These are phyloP conservation scores for Aspergillus homomorphus DNA, from an alignment of 495 filamentous ascomycete species.

Conservation along the genomic window DNA sequence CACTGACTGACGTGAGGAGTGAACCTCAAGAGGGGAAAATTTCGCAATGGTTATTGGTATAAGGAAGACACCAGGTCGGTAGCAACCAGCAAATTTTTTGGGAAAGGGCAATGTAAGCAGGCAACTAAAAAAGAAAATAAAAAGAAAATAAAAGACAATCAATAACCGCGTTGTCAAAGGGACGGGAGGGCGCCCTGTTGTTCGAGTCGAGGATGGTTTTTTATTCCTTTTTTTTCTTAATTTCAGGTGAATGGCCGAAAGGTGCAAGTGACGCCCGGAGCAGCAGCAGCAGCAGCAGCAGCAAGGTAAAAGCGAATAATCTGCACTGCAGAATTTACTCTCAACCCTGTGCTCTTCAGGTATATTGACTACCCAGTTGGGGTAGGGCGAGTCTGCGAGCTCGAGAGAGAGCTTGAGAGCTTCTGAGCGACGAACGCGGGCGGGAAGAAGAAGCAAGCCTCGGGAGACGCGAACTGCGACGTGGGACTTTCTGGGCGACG, in stretches of 20 bases:
- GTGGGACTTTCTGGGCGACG: neutral
- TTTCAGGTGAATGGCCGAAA: constrained; percentile 6
- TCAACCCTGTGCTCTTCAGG: constrained; percentile 12
- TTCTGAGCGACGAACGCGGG: constrained; percentile 20
- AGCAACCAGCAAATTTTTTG: neutral
- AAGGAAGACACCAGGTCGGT: constrained; percentile 22
- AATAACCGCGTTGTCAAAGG: constrained; percentile 17
- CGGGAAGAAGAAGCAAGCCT: constrained; percentile 16
- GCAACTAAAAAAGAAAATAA: constrained; percentile 1
- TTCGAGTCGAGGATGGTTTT: constrained; percentile 10
- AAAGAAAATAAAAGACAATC: constrained; percentile 7
- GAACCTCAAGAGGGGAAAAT: neutral
- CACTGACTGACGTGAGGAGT: constrained; percentile 3
- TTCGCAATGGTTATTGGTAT: constrained; percentile 9
- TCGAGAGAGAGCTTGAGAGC: constrained; percentile 16
- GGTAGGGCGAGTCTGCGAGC: constrained; percentile 8
- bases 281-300: constrained; percentile 9
- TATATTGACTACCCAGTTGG: constrained; percentile 13
- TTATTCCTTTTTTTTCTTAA: constrained; percentile 11
- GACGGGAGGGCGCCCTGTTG: constrained; percentile 12
- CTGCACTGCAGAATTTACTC: constrained; percentile 28
- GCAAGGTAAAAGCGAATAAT: constrained; percentile 14
- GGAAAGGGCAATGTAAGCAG: constrained; percentile 6
- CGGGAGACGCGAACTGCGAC: constrained; percentile 21
- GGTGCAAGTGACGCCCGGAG: neutral